Evolutionary conservation across 1,284 basidiomycete species (phyloP).

Genomic region (Ustilago hordei): DNA sequence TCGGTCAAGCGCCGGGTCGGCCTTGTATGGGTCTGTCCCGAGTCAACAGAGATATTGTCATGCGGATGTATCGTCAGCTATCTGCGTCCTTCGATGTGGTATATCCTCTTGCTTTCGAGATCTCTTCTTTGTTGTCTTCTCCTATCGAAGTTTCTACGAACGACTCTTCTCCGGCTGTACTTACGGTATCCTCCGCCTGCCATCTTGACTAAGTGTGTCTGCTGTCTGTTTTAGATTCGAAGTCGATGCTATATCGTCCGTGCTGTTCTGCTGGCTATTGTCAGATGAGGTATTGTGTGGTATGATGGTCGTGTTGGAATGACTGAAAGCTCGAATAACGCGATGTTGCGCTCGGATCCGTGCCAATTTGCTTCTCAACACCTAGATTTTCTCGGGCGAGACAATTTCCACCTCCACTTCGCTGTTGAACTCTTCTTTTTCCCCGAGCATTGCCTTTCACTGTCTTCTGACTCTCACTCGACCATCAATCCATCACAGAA

Average conservation of each 20-base stretch:
- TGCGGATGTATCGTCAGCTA: not conserved
- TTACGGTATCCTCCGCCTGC: constrained; percentile 64
- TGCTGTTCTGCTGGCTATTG: not conserved
- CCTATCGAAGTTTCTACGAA: not conserved
- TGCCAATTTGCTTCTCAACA: not conserved
- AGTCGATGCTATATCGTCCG: not conserved
- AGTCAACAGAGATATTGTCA: not conserved
- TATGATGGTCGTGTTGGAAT: constrained; percentile 6
- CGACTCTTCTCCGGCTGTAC: constrained; percentile 13
- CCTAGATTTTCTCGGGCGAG: constrained; percentile 26
- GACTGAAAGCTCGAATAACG: constrained; percentile 18
- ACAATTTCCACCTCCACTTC: constrained; percentile 3
- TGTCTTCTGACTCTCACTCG: not conserved
- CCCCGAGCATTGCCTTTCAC: not conserved
- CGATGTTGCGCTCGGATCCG: constrained; percentile 38
- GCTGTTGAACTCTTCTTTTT: not conserved
- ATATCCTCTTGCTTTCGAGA: not conserved
- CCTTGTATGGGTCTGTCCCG: constrained; percentile 62
- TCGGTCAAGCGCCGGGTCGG: constrained; percentile 65
- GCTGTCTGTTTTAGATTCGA: not conserved
- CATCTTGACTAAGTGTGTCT: constrained; percentile 42
- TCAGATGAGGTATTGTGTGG: not conserved
- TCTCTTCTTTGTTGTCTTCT: not conserved
- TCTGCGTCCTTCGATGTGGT: not conserved
- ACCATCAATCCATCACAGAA: not conserved